These are phyloP conservation scores for Podila epigama DNA, from an alignment of 192 early-diverging fungal genomes.

Conservation along the genomic window DNA sequence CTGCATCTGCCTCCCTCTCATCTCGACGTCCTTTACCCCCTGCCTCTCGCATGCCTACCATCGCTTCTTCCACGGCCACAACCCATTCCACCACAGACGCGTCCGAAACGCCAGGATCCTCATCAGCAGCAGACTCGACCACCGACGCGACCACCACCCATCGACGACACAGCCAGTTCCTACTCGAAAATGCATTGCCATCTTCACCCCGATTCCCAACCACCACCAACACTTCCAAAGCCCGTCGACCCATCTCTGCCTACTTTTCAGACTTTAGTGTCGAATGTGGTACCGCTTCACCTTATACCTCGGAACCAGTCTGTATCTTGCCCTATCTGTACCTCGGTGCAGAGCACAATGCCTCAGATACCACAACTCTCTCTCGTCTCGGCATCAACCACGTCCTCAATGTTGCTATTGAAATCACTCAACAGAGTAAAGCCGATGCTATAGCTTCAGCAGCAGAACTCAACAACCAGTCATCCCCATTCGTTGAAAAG, in stretches of 20 bases:
- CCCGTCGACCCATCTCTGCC: conserved; percentile 38
- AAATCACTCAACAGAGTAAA: conserved; percentile 54
- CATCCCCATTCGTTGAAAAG: background rate
- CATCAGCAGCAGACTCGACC: background rate
- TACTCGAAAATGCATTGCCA: conserved; percentile 41
- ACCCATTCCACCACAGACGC: background rate
- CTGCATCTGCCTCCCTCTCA: conserved; percentile 15
- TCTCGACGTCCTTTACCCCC: conserved; percentile 34
- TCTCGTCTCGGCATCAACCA: conserved; percentile 59
- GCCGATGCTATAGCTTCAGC: background rate
- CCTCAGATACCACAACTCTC: conserved; percentile 59
- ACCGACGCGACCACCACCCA: no score
- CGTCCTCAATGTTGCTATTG: conserved; percentile 79
- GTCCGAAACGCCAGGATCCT: no score
- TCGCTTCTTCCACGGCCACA: conserved; percentile 5
- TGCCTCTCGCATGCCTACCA: conserved; percentile 19
- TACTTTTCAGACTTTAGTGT: conserved; percentile 48
- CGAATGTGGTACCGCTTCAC: conserved; percentile 47
- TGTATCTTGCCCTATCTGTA: conserved; percentile 72
- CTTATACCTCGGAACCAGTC: conserved; percentile 66
- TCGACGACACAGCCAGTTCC: conserved; percentile 33
- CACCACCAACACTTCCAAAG: background rate
- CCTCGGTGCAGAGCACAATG: conserved; percentile 71
- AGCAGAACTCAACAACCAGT: no score
- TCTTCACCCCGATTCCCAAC: conserved; percentile 17